Evolutionary conservation across 208 protist genomes (phyloP), one percentile per base, ranked within the genome.

Genomic region (Lotmaria passim): DNA sequence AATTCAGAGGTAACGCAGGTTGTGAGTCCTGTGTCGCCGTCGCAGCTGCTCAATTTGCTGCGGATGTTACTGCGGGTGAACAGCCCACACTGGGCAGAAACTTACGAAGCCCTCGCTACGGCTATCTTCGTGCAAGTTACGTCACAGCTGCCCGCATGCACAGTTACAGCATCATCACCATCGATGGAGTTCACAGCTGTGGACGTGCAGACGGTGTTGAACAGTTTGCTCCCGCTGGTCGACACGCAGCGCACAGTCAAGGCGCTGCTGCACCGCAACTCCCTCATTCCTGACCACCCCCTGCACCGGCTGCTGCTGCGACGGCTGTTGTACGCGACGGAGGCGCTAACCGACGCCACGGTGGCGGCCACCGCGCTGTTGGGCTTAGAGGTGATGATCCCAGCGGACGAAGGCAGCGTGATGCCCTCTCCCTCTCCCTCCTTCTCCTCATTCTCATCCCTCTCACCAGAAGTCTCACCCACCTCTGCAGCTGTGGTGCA

Each of bases 261-360:
- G 11, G 74, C 81, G 19, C 41, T 91, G 38, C 64, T 90, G 44
- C 76, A 71, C 14, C 85, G 89, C 43, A 75, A 82, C 62, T 83
- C 80, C 0, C 73, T 84, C 59, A 64, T 92, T 23, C 90, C 86
- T 0, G 82, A 87, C 44, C 84, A 92, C 58, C 68, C 83, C 7
- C 79, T 92, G 46, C 86, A 92, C 60, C 34, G 36, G n/a, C 55
- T 78, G 31, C 75, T 91, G 33, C 83, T 83, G 34, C 73, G 65
- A 17, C 82, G 78, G 2, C 56, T 95, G 3, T 65, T 92, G 12
- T 39, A 73, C 59, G 68, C 79, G n/a, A 38, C 75, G 7, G 75
- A 69, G 23, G 83, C 81, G 19, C 33, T 84, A 48, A 68, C 33
- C 1, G 79, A 85, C 59, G 34, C 70, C 2, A 36, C 58, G 5